Percentiles rank a stretch among this genome's conserved stretches.
phyloP scores from a whole-genome alignment of 331 rosid genomes.

The Cydonia oblonga region DNA sequence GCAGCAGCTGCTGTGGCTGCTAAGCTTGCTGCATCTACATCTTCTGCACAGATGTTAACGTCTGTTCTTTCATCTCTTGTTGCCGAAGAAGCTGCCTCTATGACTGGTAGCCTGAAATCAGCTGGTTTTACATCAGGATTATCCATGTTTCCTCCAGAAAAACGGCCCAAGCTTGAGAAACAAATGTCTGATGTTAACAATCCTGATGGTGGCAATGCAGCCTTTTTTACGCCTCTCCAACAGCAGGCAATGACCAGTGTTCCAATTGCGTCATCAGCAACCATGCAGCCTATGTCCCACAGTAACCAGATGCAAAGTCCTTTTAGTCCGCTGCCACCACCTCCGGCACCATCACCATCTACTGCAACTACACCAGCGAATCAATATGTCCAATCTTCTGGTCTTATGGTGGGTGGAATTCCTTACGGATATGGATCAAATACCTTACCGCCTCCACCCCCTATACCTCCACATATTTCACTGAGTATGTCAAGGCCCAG shows the following conservation, averaged over 20 bases:
- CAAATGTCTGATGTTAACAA: constrained; percentile 42
- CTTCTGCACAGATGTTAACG: constrained; percentile 93
- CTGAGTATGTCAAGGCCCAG: constrained; percentile 54
- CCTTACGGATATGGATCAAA: constrained; percentile 67
- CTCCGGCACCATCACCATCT: constrained; percentile 33
- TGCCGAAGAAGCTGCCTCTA: constrained; percentile 92
- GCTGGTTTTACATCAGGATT: constrained; percentile 48
- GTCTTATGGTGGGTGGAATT: constrained; percentile 48
- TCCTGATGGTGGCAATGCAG: constrained; percentile 37
- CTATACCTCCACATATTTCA: constrained; percentile 60
- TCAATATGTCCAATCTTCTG: constrained; percentile 60
- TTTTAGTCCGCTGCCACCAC: constrained; percentile 38
- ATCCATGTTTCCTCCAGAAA: constrained; percentile 58
- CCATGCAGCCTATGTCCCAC: constrained; percentile 45
- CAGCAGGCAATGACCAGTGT: constrained; percentile 30
- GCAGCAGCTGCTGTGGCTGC: constrained; percentile 94
- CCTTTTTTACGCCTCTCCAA: constrained; percentile 35
- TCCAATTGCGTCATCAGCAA: constrained; percentile 32
- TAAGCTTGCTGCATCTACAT: constrained; percentile 84
- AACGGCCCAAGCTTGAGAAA: constrained; percentile 73
- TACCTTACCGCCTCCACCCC: constrained; percentile 82
- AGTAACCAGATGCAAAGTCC: constrained; percentile 48
- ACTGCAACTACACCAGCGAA: constrained; percentile 37
- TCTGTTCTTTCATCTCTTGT: constrained; percentile 86
- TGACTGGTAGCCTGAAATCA: constrained; percentile 43